phyloP scores from a whole-genome alignment of 768 basidiomycete species.

The Coprinellus micaceus region DNA sequence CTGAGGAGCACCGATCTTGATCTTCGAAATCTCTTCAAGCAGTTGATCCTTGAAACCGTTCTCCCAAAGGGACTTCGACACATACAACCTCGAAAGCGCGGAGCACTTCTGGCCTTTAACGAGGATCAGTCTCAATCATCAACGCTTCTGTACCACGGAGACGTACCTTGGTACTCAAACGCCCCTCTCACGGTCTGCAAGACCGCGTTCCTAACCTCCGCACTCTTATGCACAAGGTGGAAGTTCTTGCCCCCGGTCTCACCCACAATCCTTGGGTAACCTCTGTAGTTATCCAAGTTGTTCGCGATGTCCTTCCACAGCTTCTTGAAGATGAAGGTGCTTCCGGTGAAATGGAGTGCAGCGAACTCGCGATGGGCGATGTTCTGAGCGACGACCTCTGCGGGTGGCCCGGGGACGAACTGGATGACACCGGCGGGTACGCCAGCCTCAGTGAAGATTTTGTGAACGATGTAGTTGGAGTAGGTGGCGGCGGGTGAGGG shows the following conservation, averaged over 20 bases:
- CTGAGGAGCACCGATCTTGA: slow-evolving; percentile 74
- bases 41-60: slow-evolving; percentile 81
- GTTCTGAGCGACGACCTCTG: slow-evolving; percentile 80
- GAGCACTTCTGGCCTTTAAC: slow-evolving; percentile 89
- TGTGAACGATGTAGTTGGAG: slow-evolving; percentile 89
- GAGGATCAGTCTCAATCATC: background rate
- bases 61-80: slow-evolving; percentile 83
- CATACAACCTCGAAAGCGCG: slow-evolving; percentile 87
- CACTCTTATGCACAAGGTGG: slow-evolving; percentile 86
- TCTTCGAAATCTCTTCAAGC: slow-evolving; percentile 71
- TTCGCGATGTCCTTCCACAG: slow-evolving; percentile 93
- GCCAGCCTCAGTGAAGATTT: slow-evolving; percentile 91
- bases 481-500: slow-evolving; percentile 94
- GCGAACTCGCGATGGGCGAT: slow-evolving; percentile 79
- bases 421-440: slow-evolving; percentile 94
- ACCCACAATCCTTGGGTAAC: slow-evolving; percentile 94
- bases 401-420: slow-evolving; percentile 88
- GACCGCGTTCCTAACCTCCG: slow-evolving; percentile 87
- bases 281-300: slow-evolving; percentile 83
- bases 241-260: slow-evolving; percentile 99
- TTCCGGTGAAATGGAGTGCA: slow-evolving; percentile 94
- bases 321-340: slow-evolving; percentile 89
- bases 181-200: slow-evolving; percentile 82
- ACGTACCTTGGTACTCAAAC: slow-evolving; percentile 90
- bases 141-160: background rate